Percentiles rank a stretch among this genome's conserved stretches.
These are phyloP conservation scores for Cryptosporidium ubiquitum DNA, from an alignment of 169 alveolate genomes.

Conservation along the genomic window DNA sequence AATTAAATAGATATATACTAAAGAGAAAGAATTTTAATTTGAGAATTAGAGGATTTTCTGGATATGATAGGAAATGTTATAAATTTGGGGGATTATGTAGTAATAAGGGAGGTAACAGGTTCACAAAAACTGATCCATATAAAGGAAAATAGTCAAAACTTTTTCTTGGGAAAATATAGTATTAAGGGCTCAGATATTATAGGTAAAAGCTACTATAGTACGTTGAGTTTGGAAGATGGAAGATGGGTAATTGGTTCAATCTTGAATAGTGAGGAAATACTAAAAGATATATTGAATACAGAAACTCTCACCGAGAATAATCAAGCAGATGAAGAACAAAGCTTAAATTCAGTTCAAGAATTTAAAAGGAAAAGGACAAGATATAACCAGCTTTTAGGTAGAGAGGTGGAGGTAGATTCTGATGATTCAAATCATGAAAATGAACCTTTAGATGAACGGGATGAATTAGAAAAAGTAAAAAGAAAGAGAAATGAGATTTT, in stretches of 20 bases:
- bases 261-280: constrained; percentile 41
- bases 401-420: constrained; percentile 14
- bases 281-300: constrained; percentile 21
- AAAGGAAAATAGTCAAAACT: neutral
- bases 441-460: neutral
- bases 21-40: too few relatives aligned
- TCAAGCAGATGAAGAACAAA: constrained; percentile 7
- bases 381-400: constrained; percentile 19
- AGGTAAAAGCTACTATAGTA: constrained; percentile 46
- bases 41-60: neutral
- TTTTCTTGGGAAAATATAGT: constrained; percentile 39
- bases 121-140: constrained; percentile 43
- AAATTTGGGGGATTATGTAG: constrained; percentile 25
- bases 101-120: constrained; percentile 58
- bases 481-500: constrained; percentile 43
- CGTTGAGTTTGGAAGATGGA: constrained; percentile 48
- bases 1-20: neutral
- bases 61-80: neutral
- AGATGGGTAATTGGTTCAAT: constrained; percentile 52
- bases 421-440: neutral
- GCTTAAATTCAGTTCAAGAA: neutral
- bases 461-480: constrained; percentile 2
- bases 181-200: constrained; percentile 64
- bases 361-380: constrained; percentile 8
- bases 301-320: neutral